Percentiles rank a stretch among this genome's conserved stretches.
Evolutionary conservation across 176 grass and related monocot species (phyloP).

Genomic region (Oryza glaberrima): DNA sequence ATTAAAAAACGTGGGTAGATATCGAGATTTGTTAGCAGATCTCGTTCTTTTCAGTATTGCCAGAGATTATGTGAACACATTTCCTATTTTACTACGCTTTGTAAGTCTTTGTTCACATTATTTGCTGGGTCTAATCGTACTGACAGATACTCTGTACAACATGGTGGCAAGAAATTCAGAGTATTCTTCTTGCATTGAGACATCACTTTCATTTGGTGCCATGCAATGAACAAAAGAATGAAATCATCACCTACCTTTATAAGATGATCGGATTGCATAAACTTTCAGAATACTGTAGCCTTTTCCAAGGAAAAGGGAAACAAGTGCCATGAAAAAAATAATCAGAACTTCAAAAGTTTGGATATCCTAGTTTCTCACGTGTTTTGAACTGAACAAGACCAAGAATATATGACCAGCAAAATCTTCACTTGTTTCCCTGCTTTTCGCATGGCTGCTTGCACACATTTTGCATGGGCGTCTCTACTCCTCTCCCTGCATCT

Average conservation of each 20-base stretch:
- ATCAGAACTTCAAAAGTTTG: neutral
- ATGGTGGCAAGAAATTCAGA: conserved; percentile 21
- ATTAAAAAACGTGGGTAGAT: neutral
- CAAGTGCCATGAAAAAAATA: neutral
- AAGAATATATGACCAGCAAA: neutral
- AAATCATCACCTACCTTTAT: conserved; percentile 29
- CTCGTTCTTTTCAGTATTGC: conserved; percentile 7
- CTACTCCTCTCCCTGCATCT: conserved; percentile 26
- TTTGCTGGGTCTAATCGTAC: neutral
- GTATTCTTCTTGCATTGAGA: conserved; percentile 4
- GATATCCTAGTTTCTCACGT: conserved; percentile 33
- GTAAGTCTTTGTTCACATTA: neutral
- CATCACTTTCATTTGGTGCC: conserved; percentile 4
- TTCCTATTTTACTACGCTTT: neutral
- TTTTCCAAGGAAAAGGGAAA: conserved; percentile 15
- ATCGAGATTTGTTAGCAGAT: neutral
- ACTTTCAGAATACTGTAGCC: neutral
- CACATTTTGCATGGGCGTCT: conserved; percentile 40
- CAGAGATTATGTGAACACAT: neutral
- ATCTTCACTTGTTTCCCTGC: neutral
- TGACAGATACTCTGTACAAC: conserved; percentile 14
- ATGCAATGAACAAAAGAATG: conserved; percentile 21
- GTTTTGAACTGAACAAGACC: neutral
- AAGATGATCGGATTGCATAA: conserved; percentile 1
- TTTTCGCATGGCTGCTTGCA: conserved; percentile 38